Base-by-base conservation (phyloP, 2,329 filamentous ascomycete species). In the Alternaria triticina region DNA sequence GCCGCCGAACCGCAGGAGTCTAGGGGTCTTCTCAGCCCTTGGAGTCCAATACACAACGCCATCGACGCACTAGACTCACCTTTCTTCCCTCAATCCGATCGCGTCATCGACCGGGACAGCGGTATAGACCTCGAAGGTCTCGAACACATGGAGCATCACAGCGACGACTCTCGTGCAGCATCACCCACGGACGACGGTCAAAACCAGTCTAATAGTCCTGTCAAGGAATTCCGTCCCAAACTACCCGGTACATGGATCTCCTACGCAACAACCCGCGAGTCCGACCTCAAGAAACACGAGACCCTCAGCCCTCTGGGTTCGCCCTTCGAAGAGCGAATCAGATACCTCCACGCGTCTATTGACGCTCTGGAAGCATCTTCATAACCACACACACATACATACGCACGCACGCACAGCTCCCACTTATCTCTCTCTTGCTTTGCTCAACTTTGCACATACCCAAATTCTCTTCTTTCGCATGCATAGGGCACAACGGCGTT, bases 101-200 rank as follows among this genome's bases (percentile, higher is more conserved):
- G 75, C 3, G 69, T 74, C 17, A 74, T 77, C 23, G 78, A 81
- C 47, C 72, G 78, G n/a, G 79, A 81, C 60, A 80, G 77, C 57
- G 79, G 76, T 4, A 68, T 81, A 25, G 77, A 80, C 49, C 52
- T 80, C 6, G 76, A 78, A 30, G 72, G 73, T 5, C 57, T 74
- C 12, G 72, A 77, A n/a, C 67, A 67, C n/a, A 47, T 65, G 13
- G 54, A 45, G 54, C 68, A 11, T 44, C 69, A 49, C 64, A 63
- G 30, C 28, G 49, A 64, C 15, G 40, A 50, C 12, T 45, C 61
- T 22, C 54, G 36, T 5, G 44, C 62, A 49, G 28, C 54, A 13
- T 59, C 59, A 22, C 51, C 59, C 6, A 47, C 12, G 12, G 28
- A 40, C 8, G 47, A 58, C 13, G 23, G n/a, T 13, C 51, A 49